Base-by-base conservation (phyloP, 345 rosid species). In the Arabis alpina region DNA sequence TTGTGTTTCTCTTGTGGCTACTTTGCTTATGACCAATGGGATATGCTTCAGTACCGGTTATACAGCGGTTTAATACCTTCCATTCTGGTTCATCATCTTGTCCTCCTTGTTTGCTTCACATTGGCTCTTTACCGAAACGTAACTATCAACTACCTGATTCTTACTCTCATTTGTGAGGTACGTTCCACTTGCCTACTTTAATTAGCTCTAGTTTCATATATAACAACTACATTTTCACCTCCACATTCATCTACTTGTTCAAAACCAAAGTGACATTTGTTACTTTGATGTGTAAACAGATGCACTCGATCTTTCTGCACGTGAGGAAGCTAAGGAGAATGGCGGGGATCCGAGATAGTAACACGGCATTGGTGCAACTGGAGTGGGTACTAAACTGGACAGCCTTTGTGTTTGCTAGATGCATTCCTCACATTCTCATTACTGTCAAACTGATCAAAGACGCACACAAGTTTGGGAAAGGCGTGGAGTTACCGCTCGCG, bases 11-110 rank as follows among this genome's bases (percentile, higher is more conserved):
- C 97, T 6, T 88, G 93, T 54, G 97, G 98, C 47, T 93, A 93
- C 81, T 93, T 93, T 61, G 98, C 96, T 0, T 93, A 93, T 81
- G 98, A 93, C 81, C 97, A 90, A 58, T 84, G 82, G 88, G 98
- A 93, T 80, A 88, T 93, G 98, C 86, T 90, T 79, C 83, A 61
- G 57, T 86, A 87, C 71, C 81, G 82, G 36, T 73, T 93, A 24
- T 93, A 93, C 76, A 84, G 86, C 45, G 93, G 98, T 30, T 77
- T 84, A 54, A 82, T 90, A 61, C 98, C 98, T 58, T 78, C 89
- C 64, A 93, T 88, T 47, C 72, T 90, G 10, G 78, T 82, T 65
- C 98, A 93, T 75, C 98, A 93, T 57, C 88, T 90, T 64, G 71
- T 93, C 36, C 93, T 90, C 59, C 93, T 93, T 9, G 61, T 93